A percentile compares a stretch with the other conserved stretches of the same genome.
phyloP scores from a whole-genome alignment of 192 early-diverging fungal genomes.

The Cetraspora pellucida region DNA sequence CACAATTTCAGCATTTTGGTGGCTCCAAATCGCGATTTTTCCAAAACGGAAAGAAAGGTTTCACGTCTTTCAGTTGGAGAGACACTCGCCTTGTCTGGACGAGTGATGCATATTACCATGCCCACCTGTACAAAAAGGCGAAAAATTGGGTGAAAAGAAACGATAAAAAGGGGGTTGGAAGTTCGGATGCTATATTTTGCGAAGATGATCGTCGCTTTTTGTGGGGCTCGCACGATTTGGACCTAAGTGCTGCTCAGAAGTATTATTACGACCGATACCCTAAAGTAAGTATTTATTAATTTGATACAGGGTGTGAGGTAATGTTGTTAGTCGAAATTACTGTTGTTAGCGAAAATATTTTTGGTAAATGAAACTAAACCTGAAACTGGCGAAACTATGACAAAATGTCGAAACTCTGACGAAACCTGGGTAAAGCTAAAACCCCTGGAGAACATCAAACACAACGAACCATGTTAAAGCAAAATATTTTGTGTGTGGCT shows the following conservation, averaged over 20 bases:
- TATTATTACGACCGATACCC: slow-evolving; percentile 31
- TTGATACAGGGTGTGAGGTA: too few species aligned
- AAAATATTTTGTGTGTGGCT: too few species aligned
- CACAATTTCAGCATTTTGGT: slow-evolving; percentile 35
- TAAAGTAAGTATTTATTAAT: too few species aligned
- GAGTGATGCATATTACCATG: slow-evolving; percentile 35
- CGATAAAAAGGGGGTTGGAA: slow-evolving; percentile 32
- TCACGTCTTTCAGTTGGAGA: slow-evolving; percentile 35
- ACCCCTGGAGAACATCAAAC: too few species aligned
- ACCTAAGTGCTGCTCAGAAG: slow-evolving; percentile 6
- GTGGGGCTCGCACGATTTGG: slow-evolving; percentile 35
- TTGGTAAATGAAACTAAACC: too few species aligned
- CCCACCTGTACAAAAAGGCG: not conserved
- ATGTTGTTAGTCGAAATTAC: too few species aligned
- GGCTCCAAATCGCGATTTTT: slow-evolving; percentile 20
- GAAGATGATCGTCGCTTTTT: slow-evolving; percentile 35
- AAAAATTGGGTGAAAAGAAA: not conserved
- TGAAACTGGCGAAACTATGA: too few species aligned
- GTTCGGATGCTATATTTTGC: slow-evolving; percentile 17
- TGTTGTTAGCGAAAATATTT: too few species aligned
- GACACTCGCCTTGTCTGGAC: slow-evolving; percentile 28
- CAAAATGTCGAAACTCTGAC: too few species aligned
- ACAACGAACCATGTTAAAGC: too few species aligned
- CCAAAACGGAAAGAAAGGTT: slow-evolving; percentile 12
- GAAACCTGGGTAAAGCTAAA: too few species aligned